These are phyloP conservation scores for Catunica adiposa DNA, from an alignment of 2,329 filamentous ascomycete species.

Conservation along the genomic window DNA sequence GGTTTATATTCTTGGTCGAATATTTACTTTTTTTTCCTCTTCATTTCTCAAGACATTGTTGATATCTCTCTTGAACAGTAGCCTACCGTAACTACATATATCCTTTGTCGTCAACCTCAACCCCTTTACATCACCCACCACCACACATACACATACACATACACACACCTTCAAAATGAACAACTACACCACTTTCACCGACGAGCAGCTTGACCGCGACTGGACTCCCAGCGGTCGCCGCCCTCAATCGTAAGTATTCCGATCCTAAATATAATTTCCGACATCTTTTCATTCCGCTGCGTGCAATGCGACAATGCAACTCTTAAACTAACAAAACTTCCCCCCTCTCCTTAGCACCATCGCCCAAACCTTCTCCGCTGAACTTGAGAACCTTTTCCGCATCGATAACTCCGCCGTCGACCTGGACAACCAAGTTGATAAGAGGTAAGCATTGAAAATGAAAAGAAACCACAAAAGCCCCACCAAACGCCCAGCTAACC, in stretches of 20 bases:
- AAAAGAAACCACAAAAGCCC: slow-evolving; percentile 1
- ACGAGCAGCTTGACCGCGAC: slow-evolving; percentile 56
- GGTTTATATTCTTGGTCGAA: too few relatives aligned
- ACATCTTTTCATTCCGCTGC: neutral
- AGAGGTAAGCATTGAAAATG: slow-evolving; percentile 66
- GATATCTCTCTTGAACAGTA: too few relatives aligned
- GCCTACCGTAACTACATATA: too few relatives aligned
- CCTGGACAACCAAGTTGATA: slow-evolving; percentile 57
- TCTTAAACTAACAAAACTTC: neutral
- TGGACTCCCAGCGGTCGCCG: slow-evolving; percentile 66
- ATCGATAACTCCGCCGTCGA: slow-evolving; percentile 63
- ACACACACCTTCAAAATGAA: slow-evolving; percentile 18
- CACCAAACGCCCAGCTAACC: neutral
- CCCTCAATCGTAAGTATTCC: slow-evolving; percentile 66
- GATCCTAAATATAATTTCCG: neutral
- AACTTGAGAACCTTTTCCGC: slow-evolving; percentile 77
- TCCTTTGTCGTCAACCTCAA: too few relatives aligned
- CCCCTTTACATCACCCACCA: too few relatives aligned
- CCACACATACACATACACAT: too few relatives aligned
- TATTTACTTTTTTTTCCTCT: too few relatives aligned
- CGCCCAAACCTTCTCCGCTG: slow-evolving; percentile 70
- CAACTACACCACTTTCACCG: slow-evolving; percentile 24
- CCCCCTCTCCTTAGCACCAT: slow-evolving; percentile 50
- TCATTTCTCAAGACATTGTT: too few relatives aligned
- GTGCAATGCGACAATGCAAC: neutral